Evolutionary conservation across 768 basidiomycete genomes (phyloP).

Genomic region (Coprinopsis strossmayeri): DNA sequence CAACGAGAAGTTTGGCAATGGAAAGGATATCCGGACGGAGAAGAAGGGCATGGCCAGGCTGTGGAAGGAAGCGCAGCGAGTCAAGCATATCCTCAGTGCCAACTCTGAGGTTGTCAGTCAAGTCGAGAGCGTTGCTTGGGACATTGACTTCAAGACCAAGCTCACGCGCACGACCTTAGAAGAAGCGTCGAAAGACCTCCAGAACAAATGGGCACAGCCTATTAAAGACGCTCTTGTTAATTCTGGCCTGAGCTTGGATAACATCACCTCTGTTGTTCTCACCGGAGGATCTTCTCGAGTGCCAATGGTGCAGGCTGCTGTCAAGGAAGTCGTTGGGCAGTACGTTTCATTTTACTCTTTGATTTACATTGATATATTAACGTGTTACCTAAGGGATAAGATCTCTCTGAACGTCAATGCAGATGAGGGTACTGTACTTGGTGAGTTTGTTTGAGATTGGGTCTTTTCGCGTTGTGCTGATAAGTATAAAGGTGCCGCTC

Average conservation of each 20-base stretch:
- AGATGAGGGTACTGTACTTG: constrained; percentile 92
- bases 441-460: constrained; percentile 16
- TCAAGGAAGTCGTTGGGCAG: constrained; percentile 75
- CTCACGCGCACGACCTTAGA: constrained; percentile 80
- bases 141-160: constrained; percentile 83
- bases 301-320: constrained; percentile 85
- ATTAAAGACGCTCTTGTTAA: constrained; percentile 65
- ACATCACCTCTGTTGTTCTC: constrained; percentile 87
- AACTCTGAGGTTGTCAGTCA: constrained; percentile 76
- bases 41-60: constrained; percentile 87
- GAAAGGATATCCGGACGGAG: constrained; percentile 62
- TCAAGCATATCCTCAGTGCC: constrained; percentile 91
- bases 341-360: constrained; percentile 28
- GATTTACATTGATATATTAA: not conserved
- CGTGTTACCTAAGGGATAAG: constrained; percentile 48
- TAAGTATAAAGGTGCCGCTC: constrained; percentile 45
- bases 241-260: constrained; percentile 60
- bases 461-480: not conserved
- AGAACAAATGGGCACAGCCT: constrained; percentile 57
- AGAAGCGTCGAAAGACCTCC: constrained; percentile 59
- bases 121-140: constrained; percentile 86
- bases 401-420: constrained; percentile 95
- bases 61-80: constrained; percentile 87
- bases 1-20: constrained; percentile 49
- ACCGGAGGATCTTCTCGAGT: constrained; percentile 86